Conservation (phyloP, 192 early-diverging fungal genomes). For the Podila verticillata region DNA sequence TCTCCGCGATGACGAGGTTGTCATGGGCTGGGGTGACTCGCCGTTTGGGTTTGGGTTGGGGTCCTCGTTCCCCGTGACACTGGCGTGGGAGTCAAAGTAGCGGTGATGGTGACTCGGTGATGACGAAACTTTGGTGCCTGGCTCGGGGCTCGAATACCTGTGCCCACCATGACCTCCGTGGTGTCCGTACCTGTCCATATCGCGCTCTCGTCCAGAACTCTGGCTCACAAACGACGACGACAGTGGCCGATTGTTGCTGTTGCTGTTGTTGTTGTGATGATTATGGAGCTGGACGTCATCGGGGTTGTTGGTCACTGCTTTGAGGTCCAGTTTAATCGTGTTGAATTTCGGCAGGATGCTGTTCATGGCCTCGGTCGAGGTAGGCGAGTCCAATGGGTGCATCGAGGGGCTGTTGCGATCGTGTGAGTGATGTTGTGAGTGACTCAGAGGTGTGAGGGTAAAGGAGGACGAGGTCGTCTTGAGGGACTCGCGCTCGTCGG, state of each 20-base stretch:
- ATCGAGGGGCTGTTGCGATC: neutral
- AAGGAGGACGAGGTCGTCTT: neutral
- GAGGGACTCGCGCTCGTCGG: neutral
- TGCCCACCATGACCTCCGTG: neutral
- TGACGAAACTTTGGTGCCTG: neutral
- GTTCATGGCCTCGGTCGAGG: neutral
- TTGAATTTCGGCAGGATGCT: conserved; percentile 11
- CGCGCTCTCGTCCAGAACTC: too few relatives aligned
- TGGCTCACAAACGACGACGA: too few relatives aligned
- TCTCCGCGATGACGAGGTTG: neutral
- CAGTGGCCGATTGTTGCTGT: neutral
- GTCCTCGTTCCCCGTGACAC: conserved; percentile 12
- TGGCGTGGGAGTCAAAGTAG: neutral
- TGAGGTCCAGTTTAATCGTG: conserved; percentile 32
- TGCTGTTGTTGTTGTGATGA: conserved; percentile 12
- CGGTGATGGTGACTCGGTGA: conserved; percentile 7
- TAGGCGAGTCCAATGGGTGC: conserved; percentile 30
- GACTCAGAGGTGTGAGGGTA: neutral
- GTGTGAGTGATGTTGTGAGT: neutral
- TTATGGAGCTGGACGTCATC: conserved; percentile 30
- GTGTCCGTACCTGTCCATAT: neutral
- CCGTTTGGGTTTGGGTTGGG: conserved; percentile 41
- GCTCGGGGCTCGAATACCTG: neutral
- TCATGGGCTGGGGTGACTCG: conserved; percentile 23
- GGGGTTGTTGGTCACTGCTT: conserved; percentile 28